phyloP scores from a whole-genome alignment of 345 rosid genomes.

The Dovyalis caffra region DNA sequence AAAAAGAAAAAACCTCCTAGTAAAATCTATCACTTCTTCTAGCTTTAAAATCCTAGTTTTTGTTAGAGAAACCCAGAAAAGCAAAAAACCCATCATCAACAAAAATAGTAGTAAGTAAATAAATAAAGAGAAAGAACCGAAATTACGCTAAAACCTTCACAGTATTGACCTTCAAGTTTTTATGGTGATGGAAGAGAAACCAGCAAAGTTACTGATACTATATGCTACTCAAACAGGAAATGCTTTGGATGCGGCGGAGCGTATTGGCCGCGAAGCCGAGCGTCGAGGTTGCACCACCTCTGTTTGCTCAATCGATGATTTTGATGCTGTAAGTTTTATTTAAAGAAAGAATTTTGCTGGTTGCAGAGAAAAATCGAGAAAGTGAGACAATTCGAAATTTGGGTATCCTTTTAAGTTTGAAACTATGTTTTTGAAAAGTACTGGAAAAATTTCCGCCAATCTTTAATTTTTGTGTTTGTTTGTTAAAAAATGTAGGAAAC shows the following conservation, averaged over 20 bases:
- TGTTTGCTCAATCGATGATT: conserved; percentile 58
- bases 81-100: too few species aligned
- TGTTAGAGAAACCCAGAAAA: too few species aligned
- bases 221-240: conserved; percentile 88
- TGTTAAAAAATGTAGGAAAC: background rate
- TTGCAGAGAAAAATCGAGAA: background rate
- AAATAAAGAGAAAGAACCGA: too few species aligned
- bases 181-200: conserved; percentile 38
- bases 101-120: too few species aligned
- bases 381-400: background rate
- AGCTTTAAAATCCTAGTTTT: too few species aligned
- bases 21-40: too few species aligned
- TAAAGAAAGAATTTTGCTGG: background rate
- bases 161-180: background rate
- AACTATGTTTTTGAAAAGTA: background rate
- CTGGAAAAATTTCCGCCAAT: background rate
- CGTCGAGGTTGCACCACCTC: conserved; percentile 56
- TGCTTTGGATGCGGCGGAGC: conserved; percentile 85
- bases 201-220: conserved; percentile 47
- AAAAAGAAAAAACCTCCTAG: too few species aligned
- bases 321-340: conserved; percentile 47
- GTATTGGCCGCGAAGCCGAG: conserved; percentile 75
- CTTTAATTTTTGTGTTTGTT: background rate
- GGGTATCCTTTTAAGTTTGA: background rate
- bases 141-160: too few species aligned